Evolutionary conservation across 345 rosid genomes (phyloP), one percentile per base, ranked within the genome.

Genomic region (Lumnitzera littorea): DNA sequence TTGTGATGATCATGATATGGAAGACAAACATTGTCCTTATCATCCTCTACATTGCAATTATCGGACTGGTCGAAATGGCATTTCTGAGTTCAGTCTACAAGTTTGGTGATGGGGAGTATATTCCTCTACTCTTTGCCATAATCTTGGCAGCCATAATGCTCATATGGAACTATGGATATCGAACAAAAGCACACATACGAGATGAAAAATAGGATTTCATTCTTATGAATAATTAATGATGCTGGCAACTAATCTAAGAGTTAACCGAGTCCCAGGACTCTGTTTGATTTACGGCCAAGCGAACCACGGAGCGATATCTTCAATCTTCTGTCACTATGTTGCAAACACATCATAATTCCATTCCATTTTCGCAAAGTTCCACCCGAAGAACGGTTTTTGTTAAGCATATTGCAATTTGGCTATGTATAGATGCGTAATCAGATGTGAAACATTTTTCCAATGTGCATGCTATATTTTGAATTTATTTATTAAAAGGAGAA

Each of bases 1-100:
- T 82, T 15, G 61, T 82, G 64, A 84, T 80, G 87, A 58, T 84
- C 56, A 74, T 78, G 79, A 71, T 80, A 70, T 78, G 85, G 84
- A 78, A 84, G 64, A 49, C 76, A 15, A 67, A 70, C 63, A 54
- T 82, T n/a, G 14, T 79, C 51, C 15, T 77, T 46, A 13, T 80
- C 23, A 48, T 78, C 54, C 3, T 29, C 15, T 84, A 66, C 29
- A 29, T 76, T 12, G 43, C 71, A 2, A 13, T 64, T 17, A 53
- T 76, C 10, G 67, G 73, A 3, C 63, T 62, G 1, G 73, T 74
- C 12, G 84, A 80, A 67, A 43, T 76, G 1, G 0, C 70, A 11
- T 78, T 70, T 53, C 31, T 78, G 46, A 85, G 80, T 57, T 76
- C 87, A 0, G 83, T 76, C 14, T 74, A 72, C 80, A 84, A 80